These are phyloP conservation scores for Syzygium aqueum DNA, from an alignment of 345 rosid species.

Conservation along the genomic window DNA sequence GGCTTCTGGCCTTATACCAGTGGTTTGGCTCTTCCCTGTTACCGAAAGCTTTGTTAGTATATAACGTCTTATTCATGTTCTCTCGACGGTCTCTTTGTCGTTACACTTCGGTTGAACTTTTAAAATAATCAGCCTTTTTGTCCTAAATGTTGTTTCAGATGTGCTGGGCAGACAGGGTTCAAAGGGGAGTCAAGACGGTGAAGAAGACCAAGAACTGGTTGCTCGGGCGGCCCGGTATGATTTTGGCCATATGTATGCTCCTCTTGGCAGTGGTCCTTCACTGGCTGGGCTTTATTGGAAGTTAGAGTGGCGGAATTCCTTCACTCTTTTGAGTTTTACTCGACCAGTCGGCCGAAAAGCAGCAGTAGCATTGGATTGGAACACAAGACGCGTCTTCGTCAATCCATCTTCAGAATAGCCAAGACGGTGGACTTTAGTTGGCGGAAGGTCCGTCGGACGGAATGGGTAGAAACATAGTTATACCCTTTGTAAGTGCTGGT, in stretches of 20 bases:
- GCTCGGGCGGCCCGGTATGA: slow-evolving; percentile 75
- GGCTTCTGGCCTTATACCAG: neutral
- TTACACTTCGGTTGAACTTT: neutral
- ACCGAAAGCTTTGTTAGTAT: neutral
- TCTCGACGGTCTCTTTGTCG: neutral
- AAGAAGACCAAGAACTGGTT: slow-evolving; percentile 92
- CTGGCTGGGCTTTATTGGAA: slow-evolving; percentile 68
- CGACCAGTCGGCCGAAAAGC: neutral
- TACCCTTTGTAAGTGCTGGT: neutral
- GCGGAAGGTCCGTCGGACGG: neutral
- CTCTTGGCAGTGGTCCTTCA: slow-evolving; percentile 75
- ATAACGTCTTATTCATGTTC: neutral
- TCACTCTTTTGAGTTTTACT: neutral
- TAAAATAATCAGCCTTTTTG: neutral
- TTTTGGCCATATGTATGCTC: slow-evolving; percentile 73
- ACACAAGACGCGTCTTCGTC: neutral
- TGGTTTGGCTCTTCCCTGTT: neutral
- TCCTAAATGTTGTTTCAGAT: slow-evolving; percentile 38
- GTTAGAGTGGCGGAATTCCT: slow-evolving; percentile 13
- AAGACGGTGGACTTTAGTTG: neutral
- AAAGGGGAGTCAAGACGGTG: slow-evolving; percentile 62
- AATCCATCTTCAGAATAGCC: neutral
- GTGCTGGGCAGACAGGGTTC: slow-evolving; percentile 83
- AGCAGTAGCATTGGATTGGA: neutral
- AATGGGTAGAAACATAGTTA: neutral